A percentile compares a stretch with the other conserved stretches of the same genome.
Evolutionary conservation across 2,329 filamentous ascomycete genomes (phyloP).

Genomic region (Fusarium annulatum): DNA sequence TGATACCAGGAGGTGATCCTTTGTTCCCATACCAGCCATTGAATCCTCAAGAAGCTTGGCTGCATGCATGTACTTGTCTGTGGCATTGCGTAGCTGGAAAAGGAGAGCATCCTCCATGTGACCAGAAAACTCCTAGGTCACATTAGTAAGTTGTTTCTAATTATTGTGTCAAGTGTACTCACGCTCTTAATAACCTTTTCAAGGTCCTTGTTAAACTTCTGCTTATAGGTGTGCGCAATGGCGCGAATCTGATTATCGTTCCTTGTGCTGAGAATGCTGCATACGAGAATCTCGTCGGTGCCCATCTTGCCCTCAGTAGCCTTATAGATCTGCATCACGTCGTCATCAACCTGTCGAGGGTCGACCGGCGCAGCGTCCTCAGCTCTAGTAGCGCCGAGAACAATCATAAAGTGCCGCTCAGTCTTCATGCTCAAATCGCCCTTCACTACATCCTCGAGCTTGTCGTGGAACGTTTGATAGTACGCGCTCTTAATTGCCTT

Average conservation of each 20-base stretch:
- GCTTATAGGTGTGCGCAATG: conserved; percentile 79
- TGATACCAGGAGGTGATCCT: conserved; percentile 81
- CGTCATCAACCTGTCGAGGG: conserved; percentile 77
- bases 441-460: conserved; percentile 78
- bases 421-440: conserved; percentile 89
- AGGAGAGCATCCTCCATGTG: conserved; percentile 91
- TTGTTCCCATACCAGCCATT: conserved; percentile 89
- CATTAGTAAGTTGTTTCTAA: background rate
- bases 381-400: conserved; percentile 77
- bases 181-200: conserved; percentile 79
- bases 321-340: conserved; percentile 80
- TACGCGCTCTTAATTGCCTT: conserved; percentile 87
- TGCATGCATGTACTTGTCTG: conserved; percentile 86
- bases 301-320: conserved; percentile 79
- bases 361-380: conserved; percentile 83
- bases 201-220: conserved; percentile 76
- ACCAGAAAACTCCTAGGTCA: conserved; percentile 78
- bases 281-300: conserved; percentile 81
- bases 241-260: conserved; percentile 88
- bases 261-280: conserved; percentile 78
- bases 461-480: conserved; percentile 71
- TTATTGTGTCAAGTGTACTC: conserved; percentile 40
- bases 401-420: conserved; percentile 84
- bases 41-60: conserved; percentile 84
- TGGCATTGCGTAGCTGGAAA: conserved; percentile 79